Evolutionary conservation across 192 early-diverging fungal species (phyloP).

Genomic region (Backusella westeae): DNA sequence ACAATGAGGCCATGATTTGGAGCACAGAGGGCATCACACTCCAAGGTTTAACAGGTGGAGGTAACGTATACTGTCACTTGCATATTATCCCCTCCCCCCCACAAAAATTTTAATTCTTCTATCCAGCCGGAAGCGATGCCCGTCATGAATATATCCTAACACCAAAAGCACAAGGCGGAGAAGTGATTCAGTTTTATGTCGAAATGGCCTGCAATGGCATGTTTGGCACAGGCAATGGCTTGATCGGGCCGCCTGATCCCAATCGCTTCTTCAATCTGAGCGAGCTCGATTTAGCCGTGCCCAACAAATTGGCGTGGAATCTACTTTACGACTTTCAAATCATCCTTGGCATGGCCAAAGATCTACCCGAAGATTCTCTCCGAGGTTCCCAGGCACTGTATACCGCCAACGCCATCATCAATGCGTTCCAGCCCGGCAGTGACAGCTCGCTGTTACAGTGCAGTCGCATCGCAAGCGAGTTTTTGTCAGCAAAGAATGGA

Average conservation of each 20-base stretch:
- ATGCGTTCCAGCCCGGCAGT: slow-evolving; percentile 59
- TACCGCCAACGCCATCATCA: slow-evolving; percentile 78
- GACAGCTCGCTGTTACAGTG: slow-evolving; percentile 41
- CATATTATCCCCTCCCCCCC: no score
- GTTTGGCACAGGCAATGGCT: slow-evolving; percentile 78
- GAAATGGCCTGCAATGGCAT: slow-evolving; percentile 93
- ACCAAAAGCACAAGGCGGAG: slow-evolving; percentile 43
- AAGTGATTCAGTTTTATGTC: slow-evolving; percentile 72
- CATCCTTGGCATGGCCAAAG: slow-evolving; percentile 66
- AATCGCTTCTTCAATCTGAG: slow-evolving; percentile 60
- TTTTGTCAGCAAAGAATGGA: slow-evolving; percentile 63
- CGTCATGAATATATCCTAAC: slow-evolving; percentile 54
- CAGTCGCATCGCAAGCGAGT: slow-evolving; percentile 54
- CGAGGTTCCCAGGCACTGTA: slow-evolving; percentile 79
- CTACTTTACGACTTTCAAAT: slow-evolving; percentile 79
- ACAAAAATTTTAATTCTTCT: background rate
- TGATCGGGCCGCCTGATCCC: slow-evolving; percentile 67
- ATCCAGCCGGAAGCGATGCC: slow-evolving; percentile 39
- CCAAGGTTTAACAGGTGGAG: slow-evolving; percentile 89
- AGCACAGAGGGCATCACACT: slow-evolving; percentile 75
- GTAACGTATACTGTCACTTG: slow-evolving; percentile 24
- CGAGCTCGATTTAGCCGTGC: slow-evolving; percentile 64
- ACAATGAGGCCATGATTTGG: slow-evolving; percentile 92
- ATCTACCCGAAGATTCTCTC: slow-evolving; percentile 66
- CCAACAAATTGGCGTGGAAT: slow-evolving; percentile 65